Conservation (phyloP, 1,284 basidiomycete species). For the Macrocystidia cucumis region DNA sequence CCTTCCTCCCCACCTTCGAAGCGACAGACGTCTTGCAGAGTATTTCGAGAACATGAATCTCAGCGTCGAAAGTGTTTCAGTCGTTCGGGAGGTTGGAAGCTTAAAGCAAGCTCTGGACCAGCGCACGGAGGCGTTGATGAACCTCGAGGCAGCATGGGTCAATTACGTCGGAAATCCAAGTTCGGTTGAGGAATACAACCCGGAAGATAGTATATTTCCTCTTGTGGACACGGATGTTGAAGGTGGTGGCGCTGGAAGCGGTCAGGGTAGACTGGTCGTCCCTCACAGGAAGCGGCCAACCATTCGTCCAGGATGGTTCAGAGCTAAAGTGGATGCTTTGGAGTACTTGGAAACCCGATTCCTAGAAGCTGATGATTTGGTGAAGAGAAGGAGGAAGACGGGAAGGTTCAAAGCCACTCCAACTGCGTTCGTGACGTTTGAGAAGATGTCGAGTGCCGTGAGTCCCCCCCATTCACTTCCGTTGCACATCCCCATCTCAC, state of each 20-base stretch:
- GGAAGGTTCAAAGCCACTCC: slow-evolving; percentile 77
- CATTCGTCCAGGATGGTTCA: slow-evolving; percentile 60
- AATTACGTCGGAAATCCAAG: slow-evolving; percentile 92
- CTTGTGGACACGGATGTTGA: slow-evolving; percentile 46
- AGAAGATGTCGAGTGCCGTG: slow-evolving; percentile 88
- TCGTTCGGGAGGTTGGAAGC: slow-evolving; percentile 77
- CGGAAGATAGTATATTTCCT: slow-evolving; percentile 43
- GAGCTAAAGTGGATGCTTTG: slow-evolving; percentile 73
- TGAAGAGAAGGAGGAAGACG: slow-evolving; percentile 54
- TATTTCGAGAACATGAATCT: slow-evolving; percentile 88
- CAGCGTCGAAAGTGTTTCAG: slow-evolving; percentile 83
- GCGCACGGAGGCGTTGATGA: slow-evolving; percentile 71
- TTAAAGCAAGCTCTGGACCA: slow-evolving; percentile 69
- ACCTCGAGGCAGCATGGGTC: slow-evolving; percentile 82
- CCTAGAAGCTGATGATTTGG: slow-evolving; percentile 71
- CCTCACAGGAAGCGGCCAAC: slow-evolving; percentile 70
- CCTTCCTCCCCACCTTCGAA: slow-evolving; percentile 77
- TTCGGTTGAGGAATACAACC: slow-evolving; percentile 64
- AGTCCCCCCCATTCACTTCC: slow-evolving; percentile 19
- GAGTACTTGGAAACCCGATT: slow-evolving; percentile 79
- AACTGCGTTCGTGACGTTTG: slow-evolving; percentile 94
- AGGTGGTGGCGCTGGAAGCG: slow-evolving; percentile 35
- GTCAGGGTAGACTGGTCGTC: slow-evolving; percentile 48
- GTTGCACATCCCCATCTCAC: slow-evolving; percentile 1
- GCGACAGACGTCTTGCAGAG: slow-evolving; percentile 81